Base-by-base conservation (phyloP, 1,139 yeast species). In the Saccharomyces hybrid region DNA sequence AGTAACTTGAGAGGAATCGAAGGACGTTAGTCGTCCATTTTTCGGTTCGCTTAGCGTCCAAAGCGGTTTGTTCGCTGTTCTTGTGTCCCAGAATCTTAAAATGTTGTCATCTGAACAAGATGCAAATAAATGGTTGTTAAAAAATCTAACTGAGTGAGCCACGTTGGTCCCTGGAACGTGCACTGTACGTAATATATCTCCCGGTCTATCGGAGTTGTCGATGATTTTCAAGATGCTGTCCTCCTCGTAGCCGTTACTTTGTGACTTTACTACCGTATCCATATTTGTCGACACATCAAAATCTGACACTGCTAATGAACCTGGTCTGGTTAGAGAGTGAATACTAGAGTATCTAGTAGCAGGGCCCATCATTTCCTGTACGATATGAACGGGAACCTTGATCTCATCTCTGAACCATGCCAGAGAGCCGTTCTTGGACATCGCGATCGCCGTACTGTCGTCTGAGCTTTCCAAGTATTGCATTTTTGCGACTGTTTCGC, bases 391-490 rank as follows among this genome's bases (percentile, higher is more conserved):
- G 4, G 71, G 71, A 5, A 61, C 66, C 53, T 63, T 62, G 51
- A 61, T 57, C 5, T 63, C 68, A 9, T 64, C 65, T 20, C 61
- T 58, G 53, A 66, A 67, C 71, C 71, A 68, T 13, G 69, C 71
- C 28, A 68, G 50, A 7, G 70, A 66, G 13, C 70, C 71, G 52
- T 60, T 65, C 9, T 60, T 54, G 4, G 69, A 61, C 69, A 68
- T 63, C 5, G 63, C 68, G 50, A 68, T 57, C 29, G 60, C 56
- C 9, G 63, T 58, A 26, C 61, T 59, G 25, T 62, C 66, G 26
- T 60, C 60, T 13, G 51, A 57, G 26, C 56, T 58, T 26, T 65
- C 66, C 46, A 66, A 50, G 42, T 59, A 59, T n/a, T 55, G 49
- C 61, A 68, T 53, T 54, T 66, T 66, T 4, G 60, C 59, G 8